Conservation (phyloP, 176 grass and related monocot species). For the Zea mays region Zm-B73-REFERENCE-NAM-5.0 NC_050096.1:216991501-216992000, state of each 20-base stretch:
- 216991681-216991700: background rate
- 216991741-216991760: background rate
- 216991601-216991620: constrained; percentile 13
- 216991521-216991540: constrained; percentile 49
- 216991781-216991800: background rate
- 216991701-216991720: background rate
- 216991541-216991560: constrained; percentile 39
- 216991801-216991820: background rate
- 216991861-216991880: background rate
- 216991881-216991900: too few species aligned
- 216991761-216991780: background rate
- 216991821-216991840: background rate
- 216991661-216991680: constrained; percentile 39
- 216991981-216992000: too few species aligned
- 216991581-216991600: constrained; percentile 24
- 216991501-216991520: constrained; percentile 26
- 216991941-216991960: too few species aligned
- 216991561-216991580: background rate
- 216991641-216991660: background rate
- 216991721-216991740: constrained; percentile 1
- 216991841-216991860: background rate
- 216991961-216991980: too few species aligned
- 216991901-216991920: too few species aligned
- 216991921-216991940: too few species aligned
- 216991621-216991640: background rate